Base-by-base conservation (phyloP, 495 filamentous ascomycete species). In the Neurospora hispaniola region DNA sequence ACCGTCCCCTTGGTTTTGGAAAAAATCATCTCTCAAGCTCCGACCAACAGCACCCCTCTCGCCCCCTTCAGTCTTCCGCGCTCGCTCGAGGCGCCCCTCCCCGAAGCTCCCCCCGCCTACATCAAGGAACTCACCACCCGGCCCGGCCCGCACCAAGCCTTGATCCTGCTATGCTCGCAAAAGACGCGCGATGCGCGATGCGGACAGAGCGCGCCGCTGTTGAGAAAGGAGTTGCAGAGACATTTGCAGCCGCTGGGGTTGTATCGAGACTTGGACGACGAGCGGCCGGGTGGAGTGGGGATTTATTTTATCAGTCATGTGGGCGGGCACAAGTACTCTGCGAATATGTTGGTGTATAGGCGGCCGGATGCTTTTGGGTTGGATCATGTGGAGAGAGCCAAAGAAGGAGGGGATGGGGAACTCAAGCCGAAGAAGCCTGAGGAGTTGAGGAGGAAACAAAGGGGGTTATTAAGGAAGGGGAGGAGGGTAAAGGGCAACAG, bases 301-400 rank as follows among this genome's bases (percentile, higher is more conserved):
- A 91, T 99, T 70, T 95, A 98, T 77, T 99, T 98, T 79, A 94
- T 98, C 76, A 94, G 89, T 75, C 96, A 99, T 79, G 93, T 98
- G 0, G 96, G 96, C 12, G 96, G 96, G 0, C 96, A 99, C 79
- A 96, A 97, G 82, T 98, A 93, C 79, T 88, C 89, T 8, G 96
- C 95, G 2, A 99, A 99, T 76, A 87, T 97, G 76, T 90, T 99
- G 81, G 84, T 99, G 0, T 98, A 99, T 78, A 86, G 96, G 8
- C 85, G 90, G 41, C 84, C 84, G 20, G 86, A 90, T 79, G 89
- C 81, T 69, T 89, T 81, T 83, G 87, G 90, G 76, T 80, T 86
- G 48, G 86, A 88, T 62, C 69, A 70, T 2, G 77, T 84, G 14
- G 74, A 83, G 74, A 69, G 82, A 40, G 85, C 74, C 2, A 83